A percentile compares a stretch with the other conserved stretches of the same genome.
Evolutionary conservation across 768 basidiomycete species (phyloP).

Genomic region (Sutorius australiensis): DNA sequence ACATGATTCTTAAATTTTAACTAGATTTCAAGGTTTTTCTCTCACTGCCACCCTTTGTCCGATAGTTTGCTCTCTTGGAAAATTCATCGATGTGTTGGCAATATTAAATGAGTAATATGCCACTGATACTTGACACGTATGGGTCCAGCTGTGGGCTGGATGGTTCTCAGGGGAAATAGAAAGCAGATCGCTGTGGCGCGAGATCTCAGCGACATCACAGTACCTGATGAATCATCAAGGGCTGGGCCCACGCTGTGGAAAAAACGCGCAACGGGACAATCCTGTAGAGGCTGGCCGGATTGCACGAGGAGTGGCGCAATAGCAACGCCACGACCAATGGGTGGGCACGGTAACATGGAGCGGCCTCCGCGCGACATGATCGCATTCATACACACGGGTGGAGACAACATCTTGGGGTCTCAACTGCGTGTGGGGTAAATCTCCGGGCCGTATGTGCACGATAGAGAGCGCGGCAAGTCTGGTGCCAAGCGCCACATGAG

Average conservation of each 20-base stretch:
- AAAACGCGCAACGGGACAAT: conserved; percentile 9
- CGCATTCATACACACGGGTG: background rate
- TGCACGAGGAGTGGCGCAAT: conserved; percentile 20
- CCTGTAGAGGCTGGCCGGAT: conserved; percentile 2
- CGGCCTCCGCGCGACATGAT: background rate
- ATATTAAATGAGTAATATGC: conserved; percentile 11
- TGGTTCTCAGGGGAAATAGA: background rate
- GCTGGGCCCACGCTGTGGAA: conserved; percentile 9
- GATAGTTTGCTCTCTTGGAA: conserved; percentile 5
- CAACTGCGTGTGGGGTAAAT: conserved; percentile 19
- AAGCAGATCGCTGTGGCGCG: conserved; percentile 14
- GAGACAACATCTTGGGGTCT: background rate
- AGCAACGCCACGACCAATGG: background rate
- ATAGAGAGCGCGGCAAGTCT: background rate
- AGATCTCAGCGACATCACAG: conserved; percentile 24
- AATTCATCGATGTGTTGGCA: background rate
- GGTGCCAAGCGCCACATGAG: background rate
- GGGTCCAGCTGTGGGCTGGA: conserved; percentile 3
- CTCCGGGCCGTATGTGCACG: conserved; percentile 3
- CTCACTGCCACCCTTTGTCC: conserved; percentile 7
- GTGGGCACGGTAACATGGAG: conserved; percentile 7
- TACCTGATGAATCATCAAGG: conserved; percentile 9
- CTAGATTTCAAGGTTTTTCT: conserved; percentile 8
- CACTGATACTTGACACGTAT: conserved; percentile 5
- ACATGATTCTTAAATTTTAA: conserved; percentile 11